These are phyloP conservation scores for Colletotrichum salicis DNA, from an alignment of 2,329 filamentous ascomycete genomes.

Conservation along the genomic window DNA sequence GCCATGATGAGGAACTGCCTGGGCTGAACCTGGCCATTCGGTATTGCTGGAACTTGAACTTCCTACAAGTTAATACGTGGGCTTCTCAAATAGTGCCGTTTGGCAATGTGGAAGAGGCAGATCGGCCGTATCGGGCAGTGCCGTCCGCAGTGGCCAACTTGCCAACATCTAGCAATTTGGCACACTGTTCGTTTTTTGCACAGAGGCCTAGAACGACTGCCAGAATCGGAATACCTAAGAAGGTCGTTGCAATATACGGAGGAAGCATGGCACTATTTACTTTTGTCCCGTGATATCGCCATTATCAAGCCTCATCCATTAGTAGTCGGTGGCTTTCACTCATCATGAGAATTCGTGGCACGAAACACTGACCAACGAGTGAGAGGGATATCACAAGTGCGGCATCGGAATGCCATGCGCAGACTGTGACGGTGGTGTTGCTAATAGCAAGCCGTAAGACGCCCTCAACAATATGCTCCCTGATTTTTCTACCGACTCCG, in stretches of 20 bases:
- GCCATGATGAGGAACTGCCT: not conserved
- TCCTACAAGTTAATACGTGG: slow-evolving; percentile 16
- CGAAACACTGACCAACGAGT: not conserved
- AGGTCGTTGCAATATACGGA: not conserved
- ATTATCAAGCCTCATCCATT: not conserved
- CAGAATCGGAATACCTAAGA: not conserved
- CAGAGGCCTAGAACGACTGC: not conserved
- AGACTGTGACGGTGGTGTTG: not conserved
- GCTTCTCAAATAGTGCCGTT: slow-evolving; percentile 1
- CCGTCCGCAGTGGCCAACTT: not conserved
- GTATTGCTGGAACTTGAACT: too few species aligned
- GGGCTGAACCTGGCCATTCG: not conserved
- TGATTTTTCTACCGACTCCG: slow-evolving; percentile 23
- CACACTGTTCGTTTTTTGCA: not conserved
- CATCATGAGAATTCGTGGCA: not conserved
- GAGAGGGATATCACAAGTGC: not conserved
- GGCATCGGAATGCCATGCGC: slow-evolving; percentile 18
- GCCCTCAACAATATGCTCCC: slow-evolving; percentile 27
- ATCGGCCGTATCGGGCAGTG: slow-evolving; percentile 17
- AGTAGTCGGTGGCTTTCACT: not conserved
- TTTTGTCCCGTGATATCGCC: not conserved
- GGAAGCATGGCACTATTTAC: not conserved
- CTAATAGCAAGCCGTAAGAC: not conserved
- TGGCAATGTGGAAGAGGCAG: slow-evolving; percentile 8
- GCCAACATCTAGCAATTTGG: not conserved